Percentiles rank a stretch among this genome's conserved stretches.
These are phyloP conservation scores for Linnemannia exigua DNA, from an alignment of 192 early-diverging fungal species.

Conservation along the genomic window DNA sequence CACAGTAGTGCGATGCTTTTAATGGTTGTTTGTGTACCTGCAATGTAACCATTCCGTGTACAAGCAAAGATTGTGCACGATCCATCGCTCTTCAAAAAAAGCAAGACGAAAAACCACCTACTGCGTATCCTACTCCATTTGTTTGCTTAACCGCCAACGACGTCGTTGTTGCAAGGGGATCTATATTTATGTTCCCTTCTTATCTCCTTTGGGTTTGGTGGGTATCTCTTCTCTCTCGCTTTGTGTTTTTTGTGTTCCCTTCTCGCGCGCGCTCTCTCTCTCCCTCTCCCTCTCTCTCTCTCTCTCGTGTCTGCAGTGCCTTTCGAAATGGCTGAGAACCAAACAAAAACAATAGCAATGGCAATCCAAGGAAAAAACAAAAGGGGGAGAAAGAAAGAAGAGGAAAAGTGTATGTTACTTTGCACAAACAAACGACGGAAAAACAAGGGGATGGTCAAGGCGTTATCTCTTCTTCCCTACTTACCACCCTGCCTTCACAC, in stretches of 20 bases:
- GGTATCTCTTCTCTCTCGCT: background rate
- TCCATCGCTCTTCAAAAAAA: background rate
- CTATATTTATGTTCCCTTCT: slow-evolving; percentile 1
- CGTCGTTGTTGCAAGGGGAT: background rate
- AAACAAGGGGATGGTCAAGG: slow-evolving; percentile 7
- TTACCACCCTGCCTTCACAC: background rate
- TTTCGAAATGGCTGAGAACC: background rate
- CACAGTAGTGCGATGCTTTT: background rate
- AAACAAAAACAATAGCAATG: background rate
- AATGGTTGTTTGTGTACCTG: background rate
- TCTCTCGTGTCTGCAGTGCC: background rate
- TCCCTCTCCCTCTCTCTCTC: background rate
- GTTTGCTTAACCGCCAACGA: background rate
- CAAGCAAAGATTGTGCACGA: background rate
- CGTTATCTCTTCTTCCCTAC: background rate
- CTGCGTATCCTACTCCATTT: background rate
- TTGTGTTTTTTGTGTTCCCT: background rate
- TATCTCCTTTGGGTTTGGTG: background rate
- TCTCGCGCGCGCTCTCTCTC: background rate
- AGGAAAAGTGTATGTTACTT: background rate
- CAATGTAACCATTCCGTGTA: background rate
- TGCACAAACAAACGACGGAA: background rate
- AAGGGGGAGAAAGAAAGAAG: background rate
- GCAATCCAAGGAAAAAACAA: background rate
- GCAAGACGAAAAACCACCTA: background rate